Evolutionary conservation across 371 early-diverging fungal species (phyloP).

Genomic region (Zopfochytrium polystomum): DNA sequence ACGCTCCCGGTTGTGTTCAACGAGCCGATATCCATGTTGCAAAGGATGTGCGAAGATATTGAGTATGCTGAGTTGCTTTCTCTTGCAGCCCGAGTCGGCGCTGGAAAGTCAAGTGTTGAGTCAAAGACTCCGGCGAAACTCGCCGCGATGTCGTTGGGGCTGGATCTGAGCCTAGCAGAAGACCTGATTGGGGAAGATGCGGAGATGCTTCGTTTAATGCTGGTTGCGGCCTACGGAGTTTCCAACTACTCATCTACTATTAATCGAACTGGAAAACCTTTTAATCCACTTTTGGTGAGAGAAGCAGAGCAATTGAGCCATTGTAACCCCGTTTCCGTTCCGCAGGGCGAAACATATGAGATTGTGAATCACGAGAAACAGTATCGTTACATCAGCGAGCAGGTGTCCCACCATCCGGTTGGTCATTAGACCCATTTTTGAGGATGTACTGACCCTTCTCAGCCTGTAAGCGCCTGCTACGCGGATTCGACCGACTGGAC

Average conservation of each 20-base stretch:
- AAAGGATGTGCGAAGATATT: constrained; percentile 72
- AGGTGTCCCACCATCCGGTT: no score
- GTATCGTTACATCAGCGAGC: no score
- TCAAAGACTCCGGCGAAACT: constrained; percentile 9
- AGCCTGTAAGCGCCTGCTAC: no score
- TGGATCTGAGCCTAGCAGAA: constrained; percentile 26
- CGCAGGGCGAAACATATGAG: no score
- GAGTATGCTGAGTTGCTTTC: constrained; percentile 76
- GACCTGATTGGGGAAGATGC: constrained; percentile 45
- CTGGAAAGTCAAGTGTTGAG: neutral
- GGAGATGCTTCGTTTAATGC: constrained; percentile 64
- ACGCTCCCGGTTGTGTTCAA: no score
- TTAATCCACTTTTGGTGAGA: constrained; percentile 86
- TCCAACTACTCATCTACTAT: constrained; percentile 74
- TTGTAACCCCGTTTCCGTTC: no score
- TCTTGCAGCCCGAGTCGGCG: constrained; percentile 53
- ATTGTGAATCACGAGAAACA: no score
- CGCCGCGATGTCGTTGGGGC: constrained; percentile 13
- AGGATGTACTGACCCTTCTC: no score
- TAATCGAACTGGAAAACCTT: constrained; percentile 77
- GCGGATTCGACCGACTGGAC: no score
- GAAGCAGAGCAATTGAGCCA: no score
- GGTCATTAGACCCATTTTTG: no score
- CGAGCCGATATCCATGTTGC: no score
- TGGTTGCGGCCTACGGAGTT: constrained; percentile 81